Evolutionary conservation across 345 rosid genomes (phyloP).

Genomic region (Melastoma malabathricum): DNA sequence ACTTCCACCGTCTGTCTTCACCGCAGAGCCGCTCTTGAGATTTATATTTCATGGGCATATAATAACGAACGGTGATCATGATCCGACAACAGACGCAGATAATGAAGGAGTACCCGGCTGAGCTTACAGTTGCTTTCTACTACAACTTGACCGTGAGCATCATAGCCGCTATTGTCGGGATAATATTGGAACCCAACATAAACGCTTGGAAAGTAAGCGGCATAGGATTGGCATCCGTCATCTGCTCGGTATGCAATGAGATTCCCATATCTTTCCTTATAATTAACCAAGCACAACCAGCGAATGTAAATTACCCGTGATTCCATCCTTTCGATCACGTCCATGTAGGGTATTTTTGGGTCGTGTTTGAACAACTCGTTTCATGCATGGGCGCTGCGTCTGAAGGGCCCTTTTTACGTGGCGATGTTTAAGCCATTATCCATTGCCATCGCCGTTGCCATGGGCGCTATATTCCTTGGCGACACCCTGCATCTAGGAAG

Average conservation of each 20-base stretch:
- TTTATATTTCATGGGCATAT: too few relatives aligned
- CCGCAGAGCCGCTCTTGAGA: neutral
- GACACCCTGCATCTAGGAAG: slow-evolving; percentile 69
- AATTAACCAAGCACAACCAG: neutral
- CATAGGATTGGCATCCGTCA: slow-evolving; percentile 48
- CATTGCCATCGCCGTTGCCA: slow-evolving; percentile 54
- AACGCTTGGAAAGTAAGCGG: slow-evolving; percentile 50
- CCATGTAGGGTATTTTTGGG: slow-evolving; percentile 44
- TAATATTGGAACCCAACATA: slow-evolving; percentile 33
- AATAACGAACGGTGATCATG: too few relatives aligned
- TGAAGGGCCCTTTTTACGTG: slow-evolving; percentile 65
- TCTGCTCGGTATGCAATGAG: slow-evolving; percentile 57
- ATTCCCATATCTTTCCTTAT: neutral
- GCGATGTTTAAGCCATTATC: slow-evolving; percentile 71
- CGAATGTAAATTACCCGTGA: neutral
- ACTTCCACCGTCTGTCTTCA: neutral
- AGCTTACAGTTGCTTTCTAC: slow-evolving; percentile 62
- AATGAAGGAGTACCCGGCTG: slow-evolving; percentile 82
- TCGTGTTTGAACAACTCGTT: slow-evolving; percentile 41
- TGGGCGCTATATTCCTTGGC: slow-evolving; percentile 56
- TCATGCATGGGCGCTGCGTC: slow-evolving; percentile 46
- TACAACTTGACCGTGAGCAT: slow-evolving; percentile 59
- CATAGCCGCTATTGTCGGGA: slow-evolving; percentile 40
- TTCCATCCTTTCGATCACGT: neutral
- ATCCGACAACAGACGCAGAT: slow-evolving; percentile 42